Base-by-base conservation (phyloP, 2,329 filamentous ascomycete genomes). In the Ramularia endophylla region DNA sequence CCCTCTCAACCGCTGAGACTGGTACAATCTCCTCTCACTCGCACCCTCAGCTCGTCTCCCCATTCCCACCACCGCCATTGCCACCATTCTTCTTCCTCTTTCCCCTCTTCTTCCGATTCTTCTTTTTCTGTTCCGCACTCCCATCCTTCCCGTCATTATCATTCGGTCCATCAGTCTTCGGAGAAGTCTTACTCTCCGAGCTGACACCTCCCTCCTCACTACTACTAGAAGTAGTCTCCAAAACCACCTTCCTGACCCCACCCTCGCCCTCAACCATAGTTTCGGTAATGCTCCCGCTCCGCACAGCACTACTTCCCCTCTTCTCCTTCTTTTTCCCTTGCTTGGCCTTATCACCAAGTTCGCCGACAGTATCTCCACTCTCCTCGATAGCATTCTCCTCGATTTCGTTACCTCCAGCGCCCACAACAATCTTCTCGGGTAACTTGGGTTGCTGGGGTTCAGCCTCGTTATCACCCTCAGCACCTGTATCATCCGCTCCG, bases 221-320 rank as follows among this genome's bases (percentile, higher is more conserved):
- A 7, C 50, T 51, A 3, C 67, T 69, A 31, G 73, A 72, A 18
- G 73, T 83, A 3, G 80, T 80, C 57, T 87, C 81, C 18, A 90
- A 69, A 1, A 90, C 77, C 32, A 87, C 77, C 65, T 90, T 90
- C 49, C 79, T 78, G 38, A 88, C 74, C 2, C 85, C 85, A 41
- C 81, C 79, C 6, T 12, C 32, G 2, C 81, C 71, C 56, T 89
- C 82, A 41, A 88, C 69, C n/a, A 85, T 70, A 46, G 84, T 85
- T 63, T 89, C 84, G 0, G 84, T 87, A 53, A 89, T 87, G 59
- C 81, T 86, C 19, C 85, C 85, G 52, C 81, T 86, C 42, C 83
- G 73, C 5, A 81, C 80, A 4, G 53, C 44, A 11, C 56, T 52
- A 11, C 22, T n/a, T n/a, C n/a, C 22, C 11, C 11, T 25, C 22